A percentile compares a stretch with the other conserved stretches of the same genome.
phyloP scores from a whole-genome alignment of 2,329 filamentous ascomycete genomes.

The Pleochaeta shiraiana region DNA sequence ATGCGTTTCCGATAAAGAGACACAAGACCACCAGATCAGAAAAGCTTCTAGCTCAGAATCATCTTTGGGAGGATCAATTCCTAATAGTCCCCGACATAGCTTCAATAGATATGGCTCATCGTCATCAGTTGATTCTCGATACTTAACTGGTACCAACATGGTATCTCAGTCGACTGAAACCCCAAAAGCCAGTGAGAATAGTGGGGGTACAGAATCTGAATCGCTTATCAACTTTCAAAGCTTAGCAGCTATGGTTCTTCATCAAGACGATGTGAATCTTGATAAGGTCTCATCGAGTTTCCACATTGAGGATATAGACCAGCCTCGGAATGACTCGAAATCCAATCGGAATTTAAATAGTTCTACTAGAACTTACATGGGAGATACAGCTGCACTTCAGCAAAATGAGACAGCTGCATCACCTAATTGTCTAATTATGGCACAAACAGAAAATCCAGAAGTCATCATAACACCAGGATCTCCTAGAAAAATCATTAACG shows the following conservation, averaged over 20 bases:
- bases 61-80: slow-evolving; percentile 45
- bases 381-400: neutral
- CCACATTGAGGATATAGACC: neutral
- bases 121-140: slow-evolving; percentile 28
- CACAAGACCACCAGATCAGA: slow-evolving; percentile 23
- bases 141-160: slow-evolving; percentile 31
- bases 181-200: slow-evolving; percentile 27
- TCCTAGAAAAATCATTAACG: neutral
- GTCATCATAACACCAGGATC: slow-evolving; percentile 4
- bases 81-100: slow-evolving; percentile 22
- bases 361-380: neutral
- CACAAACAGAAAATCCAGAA: neutral
- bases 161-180: slow-evolving; percentile 18
- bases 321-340: neutral
- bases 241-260: slow-evolving; percentile 62
- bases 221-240: slow-evolving; percentile 86
- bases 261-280: slow-evolving; percentile 25
- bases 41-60: slow-evolving; percentile 71
- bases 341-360: neutral
- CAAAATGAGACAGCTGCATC: neutral
- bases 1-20: slow-evolving; percentile 6
- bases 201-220: slow-evolving; percentile 31
- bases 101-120: slow-evolving; percentile 19
- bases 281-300: neutral
- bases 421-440: neutral